Evolutionary conservation across 768 basidiomycete genomes (phyloP).

Genomic region (Steccherinum ochraceum): DNA sequence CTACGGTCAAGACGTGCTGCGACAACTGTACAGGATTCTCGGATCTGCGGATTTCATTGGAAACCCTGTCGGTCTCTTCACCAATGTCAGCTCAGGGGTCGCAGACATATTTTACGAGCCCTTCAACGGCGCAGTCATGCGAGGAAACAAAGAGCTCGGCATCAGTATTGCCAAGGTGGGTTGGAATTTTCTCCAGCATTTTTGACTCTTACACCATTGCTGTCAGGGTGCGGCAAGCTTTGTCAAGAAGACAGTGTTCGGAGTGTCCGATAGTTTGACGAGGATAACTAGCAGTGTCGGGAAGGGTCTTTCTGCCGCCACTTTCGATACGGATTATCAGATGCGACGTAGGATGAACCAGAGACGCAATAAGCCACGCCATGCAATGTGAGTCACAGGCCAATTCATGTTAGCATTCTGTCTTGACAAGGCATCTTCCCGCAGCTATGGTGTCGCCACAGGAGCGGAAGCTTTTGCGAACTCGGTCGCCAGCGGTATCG

Average conservation of each 20-base stretch:
- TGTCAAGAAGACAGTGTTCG: slow-evolving; percentile 98
- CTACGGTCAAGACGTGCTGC: slow-evolving; percentile 88
- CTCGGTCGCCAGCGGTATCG: slow-evolving; percentile 92
- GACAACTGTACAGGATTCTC: slow-evolving; percentile 92
- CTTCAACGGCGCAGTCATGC: slow-evolving; percentile 93
- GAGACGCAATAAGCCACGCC: slow-evolving; percentile 89
- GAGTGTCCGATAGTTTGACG: slow-evolving; percentile 92
- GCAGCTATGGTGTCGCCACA: slow-evolving; percentile 89
- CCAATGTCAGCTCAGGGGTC: slow-evolving; percentile 95
- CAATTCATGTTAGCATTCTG: not conserved
- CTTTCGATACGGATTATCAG: slow-evolving; percentile 95
- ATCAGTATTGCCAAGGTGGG: slow-evolving; percentile 88
- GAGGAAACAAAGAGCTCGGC: slow-evolving; percentile 90
- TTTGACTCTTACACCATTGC: not conserved
- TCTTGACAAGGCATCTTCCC: not conserved
- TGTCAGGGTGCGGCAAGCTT: slow-evolving; percentile 93
- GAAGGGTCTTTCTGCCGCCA: slow-evolving; percentile 97
- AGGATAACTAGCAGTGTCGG: slow-evolving; percentile 97
- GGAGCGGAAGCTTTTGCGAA: slow-evolving; percentile 93
- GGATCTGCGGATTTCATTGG: slow-evolving; percentile 98
- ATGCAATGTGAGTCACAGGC: slow-evolving; percentile 82
- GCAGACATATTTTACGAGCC: slow-evolving; percentile 99
- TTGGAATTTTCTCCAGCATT: not conserved
- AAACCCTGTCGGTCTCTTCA: slow-evolving; percentile 96
- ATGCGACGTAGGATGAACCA: slow-evolving; percentile 81